Base-by-base conservation (phyloP, 495 filamentous ascomycete species). In the Trichoderma orchidacearum region DNA sequence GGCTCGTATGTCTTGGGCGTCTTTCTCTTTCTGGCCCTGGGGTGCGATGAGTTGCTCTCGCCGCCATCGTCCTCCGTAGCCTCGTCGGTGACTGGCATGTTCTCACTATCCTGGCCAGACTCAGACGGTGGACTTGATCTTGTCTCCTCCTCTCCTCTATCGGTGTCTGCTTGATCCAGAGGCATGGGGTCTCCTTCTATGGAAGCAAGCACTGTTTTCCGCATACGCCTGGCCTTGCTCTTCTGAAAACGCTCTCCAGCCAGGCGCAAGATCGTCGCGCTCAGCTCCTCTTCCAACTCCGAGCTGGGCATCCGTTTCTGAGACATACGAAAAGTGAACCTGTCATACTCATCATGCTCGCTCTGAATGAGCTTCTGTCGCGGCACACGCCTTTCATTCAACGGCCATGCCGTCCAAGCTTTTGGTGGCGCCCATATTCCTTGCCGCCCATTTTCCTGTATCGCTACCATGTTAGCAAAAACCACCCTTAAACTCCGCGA, bases 401-500 rank as follows among this genome's bases (percentile, higher is more conserved):
- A 60, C 18, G 90, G 90, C 90, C 90, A 95, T 1, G 87, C 85
- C 3, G 85, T 85, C 89, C 89, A 94, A 30, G 52, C 21, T 56
- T 74, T 79, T 5, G 72, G 74, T 17, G 80, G 76, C 15, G 60
- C 55, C 68, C 75, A 80, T n/a, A 56, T 61, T 34, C 57, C 51
- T 7, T 59, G 58, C 35, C 58, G 15, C 51, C 61, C 45, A n/a
- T 52, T 27, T 15, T 58, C 51, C 54, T 51, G 11, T 31, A n/a
- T n/a, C n/a, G n/a, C n/a, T n/a, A n/a, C n/a, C 18, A 25, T 8
- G 21, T 17, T 41, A 29, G 31, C 11, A 11, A 50, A 35, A 28
- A 36, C 21, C n/a, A n/a, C n/a, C n/a, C n/a, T n/a, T n/a, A n/a
- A n/a, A n/a, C n/a, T n/a, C n/a, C n/a, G n/a, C n/a, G n/a, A n/a